phyloP scores from a whole-genome alignment of 768 basidiomycete genomes.

The Termitomyces sp. region DNA sequence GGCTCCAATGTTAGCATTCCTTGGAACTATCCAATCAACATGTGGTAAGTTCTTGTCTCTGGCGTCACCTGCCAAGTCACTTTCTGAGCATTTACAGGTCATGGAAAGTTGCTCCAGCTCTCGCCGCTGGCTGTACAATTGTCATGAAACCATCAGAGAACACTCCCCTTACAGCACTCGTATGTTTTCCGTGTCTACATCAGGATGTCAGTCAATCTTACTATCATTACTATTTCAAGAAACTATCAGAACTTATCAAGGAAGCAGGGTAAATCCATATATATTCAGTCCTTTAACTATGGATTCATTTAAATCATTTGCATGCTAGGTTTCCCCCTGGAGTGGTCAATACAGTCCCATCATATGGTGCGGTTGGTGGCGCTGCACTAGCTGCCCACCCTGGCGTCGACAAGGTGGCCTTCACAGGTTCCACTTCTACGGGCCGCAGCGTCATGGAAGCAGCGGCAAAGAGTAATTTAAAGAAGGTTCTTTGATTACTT shows the following conservation, averaged over 20 bases:
- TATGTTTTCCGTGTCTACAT: slow-evolving; percentile 26
- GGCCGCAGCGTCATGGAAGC: slow-evolving; percentile 91
- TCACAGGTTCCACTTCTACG: slow-evolving; percentile 89
- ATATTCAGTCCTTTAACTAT: neutral
- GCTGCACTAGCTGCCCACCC: slow-evolving; percentile 79
- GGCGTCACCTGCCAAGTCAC: neutral
- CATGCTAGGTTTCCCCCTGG: slow-evolving; percentile 78
- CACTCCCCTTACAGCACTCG: slow-evolving; percentile 80
- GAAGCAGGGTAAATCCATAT: slow-evolving; percentile 79
- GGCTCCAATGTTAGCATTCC: slow-evolving; percentile 58
- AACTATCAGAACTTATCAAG: slow-evolving; percentile 75
- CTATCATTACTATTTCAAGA: slow-evolving; percentile 36
- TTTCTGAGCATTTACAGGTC: slow-evolving; percentile 38
- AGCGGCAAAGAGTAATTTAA: slow-evolving; percentile 89
- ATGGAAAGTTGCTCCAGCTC: slow-evolving; percentile 93
- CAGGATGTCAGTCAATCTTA: no score
- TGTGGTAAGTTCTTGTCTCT: slow-evolving; percentile 51
- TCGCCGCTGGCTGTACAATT: slow-evolving; percentile 89
- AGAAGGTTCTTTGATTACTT: slow-evolving; percentile 55
- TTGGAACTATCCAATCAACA: slow-evolving; percentile 90
- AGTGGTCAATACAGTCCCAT: slow-evolving; percentile 86
- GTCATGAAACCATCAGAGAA: slow-evolving; percentile 95
- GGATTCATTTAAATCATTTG: neutral
- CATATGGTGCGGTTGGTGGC: slow-evolving; percentile 78
- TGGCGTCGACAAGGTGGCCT: slow-evolving; percentile 92